Base-by-base conservation (phyloP, 805 yeast genomes). In the Spathaspora gorwiae region DNA sequence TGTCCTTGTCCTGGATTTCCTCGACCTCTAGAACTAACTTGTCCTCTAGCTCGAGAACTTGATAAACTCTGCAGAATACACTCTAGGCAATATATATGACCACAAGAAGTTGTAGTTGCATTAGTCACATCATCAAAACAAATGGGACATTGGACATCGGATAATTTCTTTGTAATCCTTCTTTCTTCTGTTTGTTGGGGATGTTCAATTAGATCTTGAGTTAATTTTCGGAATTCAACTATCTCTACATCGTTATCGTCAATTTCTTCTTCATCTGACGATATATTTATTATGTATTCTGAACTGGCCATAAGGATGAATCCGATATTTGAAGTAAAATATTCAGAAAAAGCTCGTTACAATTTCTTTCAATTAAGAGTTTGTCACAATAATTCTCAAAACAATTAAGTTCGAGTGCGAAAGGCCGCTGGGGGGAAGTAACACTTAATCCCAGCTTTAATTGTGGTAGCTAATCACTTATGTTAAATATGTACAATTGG, bases 51-150 rank as follows among this genome's bases (percentile, higher is more conserved):
- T 39, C 61, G 56, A 1, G 73, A 68, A 33, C 70, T 59, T 5
- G 73, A 53, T 2, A 71, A 54, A 48, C 73, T 64, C 46, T 64
- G 67, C 52, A 65, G 74, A 13, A 71, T 60, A 49, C 76, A 71
- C 33, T 68, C 73, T 8, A 71, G 52, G 45, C 76, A 71, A 52
- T 67, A 71, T 3, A 71, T 56, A 47, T 71, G 76, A 13, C 76
- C 76, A 50, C 76, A 71, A 1, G 66, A 55, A 0, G 75, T 70
- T 36, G 65, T 59, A 39, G 75, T 68, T 40, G 75, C 75, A 42
- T 53, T 59, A 5, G 60, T 56, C 42, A 71, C 54, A n/a, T 62
- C 57, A 49, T 71, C 76, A 47, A 71, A 70, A 52, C 76, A 71
- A 30, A 71, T 66, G 24, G 76, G 76, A 47, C 76, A 71, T 49